These are phyloP conservation scores for Starmera dryadoides DNA, from an alignment of 805 yeast genomes.

Conservation along the genomic window DNA sequence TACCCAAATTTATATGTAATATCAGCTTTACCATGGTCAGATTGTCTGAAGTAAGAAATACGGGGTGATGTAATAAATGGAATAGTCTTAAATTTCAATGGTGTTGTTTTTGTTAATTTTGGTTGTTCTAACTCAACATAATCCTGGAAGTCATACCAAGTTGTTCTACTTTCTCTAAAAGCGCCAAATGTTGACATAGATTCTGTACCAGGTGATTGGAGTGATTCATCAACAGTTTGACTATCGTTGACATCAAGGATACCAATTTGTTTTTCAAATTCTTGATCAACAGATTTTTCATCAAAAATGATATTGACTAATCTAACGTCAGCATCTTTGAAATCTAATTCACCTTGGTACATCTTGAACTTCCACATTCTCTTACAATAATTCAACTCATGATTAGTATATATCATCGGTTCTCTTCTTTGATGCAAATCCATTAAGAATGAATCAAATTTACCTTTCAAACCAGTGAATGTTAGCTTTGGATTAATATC, in stretches of 20 bases:
- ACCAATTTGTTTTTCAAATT: slow-evolving; percentile 28
- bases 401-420: slow-evolving; percentile 31
- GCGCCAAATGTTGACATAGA: slow-evolving; percentile 1
- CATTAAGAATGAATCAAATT: slow-evolving; percentile 41
- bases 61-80: slow-evolving; percentile 50
- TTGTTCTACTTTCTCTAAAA: slow-evolving; percentile 9
- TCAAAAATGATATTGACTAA: slow-evolving; percentile 57
- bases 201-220: slow-evolving; percentile 7
- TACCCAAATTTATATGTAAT: slow-evolving; percentile 53
- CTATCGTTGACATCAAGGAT: slow-evolving; percentile 11
- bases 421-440: slow-evolving; percentile 55
- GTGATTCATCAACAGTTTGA: slow-evolving; percentile 1
- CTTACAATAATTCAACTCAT: slow-evolving; percentile 36
- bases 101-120: slow-evolving; percentile 31
- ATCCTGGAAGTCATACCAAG: slow-evolving; percentile 77
- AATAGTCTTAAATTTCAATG: slow-evolving; percentile 31
- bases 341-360: slow-evolving; percentile 64
- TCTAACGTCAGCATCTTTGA: slow-evolving; percentile 61
- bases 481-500: slow-evolving; percentile 30
- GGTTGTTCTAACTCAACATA: slow-evolving; percentile 60
- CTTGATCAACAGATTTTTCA: slow-evolving; percentile 41
- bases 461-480: slow-evolving; percentile 60
- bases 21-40: slow-evolving; percentile 32
- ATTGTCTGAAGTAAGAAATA: slow-evolving; percentile 53
- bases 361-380: slow-evolving; percentile 48